Conservation (phyloP, 495 filamentous ascomycete genomes). For the Poronia punctata region DNA sequence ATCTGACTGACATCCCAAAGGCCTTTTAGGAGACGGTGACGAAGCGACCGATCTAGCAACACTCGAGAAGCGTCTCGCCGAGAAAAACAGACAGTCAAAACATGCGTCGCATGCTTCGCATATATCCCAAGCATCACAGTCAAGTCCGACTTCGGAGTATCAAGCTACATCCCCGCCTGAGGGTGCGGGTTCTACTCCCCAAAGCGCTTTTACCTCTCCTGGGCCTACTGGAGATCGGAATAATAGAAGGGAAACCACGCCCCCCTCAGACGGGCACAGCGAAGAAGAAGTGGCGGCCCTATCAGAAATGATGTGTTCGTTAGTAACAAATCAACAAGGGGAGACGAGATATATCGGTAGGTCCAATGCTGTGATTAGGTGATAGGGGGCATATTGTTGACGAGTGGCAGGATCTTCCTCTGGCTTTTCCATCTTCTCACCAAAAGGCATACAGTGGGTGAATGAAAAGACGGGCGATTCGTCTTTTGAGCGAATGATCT, state of each 20-base stretch:
- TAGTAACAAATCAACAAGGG: conserved; percentile 95
- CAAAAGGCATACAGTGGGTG: conserved; percentile 97
- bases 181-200: conserved; percentile 50
- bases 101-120: conserved; percentile 35
- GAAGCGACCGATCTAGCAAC: conserved; percentile 84
- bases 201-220: conserved; percentile 53
- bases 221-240: conserved; percentile 48
- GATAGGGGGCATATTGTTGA: conserved; percentile 14
- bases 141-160: conserved; percentile 40
- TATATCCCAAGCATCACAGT: conserved; percentile 35
- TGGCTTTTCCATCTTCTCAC: conserved; percentile 96
- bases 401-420: conserved; percentile 76
- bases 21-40: conserved; percentile 74
- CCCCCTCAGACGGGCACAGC: conserved; percentile 28
- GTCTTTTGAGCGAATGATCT: conserved; percentile 95
- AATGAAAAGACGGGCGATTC: conserved; percentile 94
- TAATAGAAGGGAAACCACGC: conserved; percentile 15
- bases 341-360: conserved; percentile 95
- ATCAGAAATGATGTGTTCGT: conserved; percentile 98
- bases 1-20: conserved; percentile 19
- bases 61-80: conserved; percentile 72
- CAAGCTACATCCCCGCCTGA: conserved; percentile 36
- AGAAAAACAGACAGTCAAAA: conserved; percentile 47
- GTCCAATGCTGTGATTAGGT: conserved; percentile 13
- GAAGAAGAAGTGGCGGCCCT: conserved; percentile 77